Conservation (phyloP, 768 basidiomycete genomes). For the Amanita subjunquillea region DNA sequence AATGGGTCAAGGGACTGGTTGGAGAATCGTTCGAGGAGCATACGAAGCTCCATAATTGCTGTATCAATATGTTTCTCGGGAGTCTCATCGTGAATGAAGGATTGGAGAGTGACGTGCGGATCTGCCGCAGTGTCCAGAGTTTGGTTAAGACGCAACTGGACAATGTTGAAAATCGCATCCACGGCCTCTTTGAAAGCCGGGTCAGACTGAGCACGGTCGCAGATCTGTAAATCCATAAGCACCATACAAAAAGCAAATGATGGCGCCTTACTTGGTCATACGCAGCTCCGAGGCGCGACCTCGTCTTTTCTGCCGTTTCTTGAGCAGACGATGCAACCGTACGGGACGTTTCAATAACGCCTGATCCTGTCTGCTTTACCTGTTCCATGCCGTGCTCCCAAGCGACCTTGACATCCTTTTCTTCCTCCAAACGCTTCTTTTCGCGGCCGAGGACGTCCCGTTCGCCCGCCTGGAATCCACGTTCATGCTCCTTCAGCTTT, state of each 20-base stretch:
- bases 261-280: constrained; percentile 34
- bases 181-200: constrained; percentile 47
- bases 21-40: constrained; percentile 41
- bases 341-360: constrained; percentile 45
- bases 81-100: constrained; percentile 52
- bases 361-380: constrained; percentile 44
- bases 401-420: constrained; percentile 35
- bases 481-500: constrained; percentile 41
- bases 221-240: constrained; percentile 25
- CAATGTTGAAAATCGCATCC: constrained; percentile 43
- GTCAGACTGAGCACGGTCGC: constrained; percentile 54
- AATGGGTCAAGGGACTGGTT: constrained; percentile 41
- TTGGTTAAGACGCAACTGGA: constrained; percentile 46
- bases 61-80: constrained; percentile 50
- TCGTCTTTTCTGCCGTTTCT: constrained; percentile 33
- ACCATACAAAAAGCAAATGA: not conserved
- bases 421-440: constrained; percentile 35
- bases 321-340: constrained; percentile 27
- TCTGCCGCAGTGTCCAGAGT: constrained; percentile 39
- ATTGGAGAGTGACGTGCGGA: constrained; percentile 37
- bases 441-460: constrained; percentile 47
- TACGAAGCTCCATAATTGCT: constrained; percentile 39
- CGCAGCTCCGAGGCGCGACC: constrained; percentile 34
- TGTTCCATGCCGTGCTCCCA: constrained; percentile 66
- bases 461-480: constrained; percentile 50